A percentile compares a stretch with the other conserved stretches of the same genome.
phyloP scores from a whole-genome alignment of 2,329 filamentous ascomycete genomes.

The Hypomyces rosellus region DNA sequence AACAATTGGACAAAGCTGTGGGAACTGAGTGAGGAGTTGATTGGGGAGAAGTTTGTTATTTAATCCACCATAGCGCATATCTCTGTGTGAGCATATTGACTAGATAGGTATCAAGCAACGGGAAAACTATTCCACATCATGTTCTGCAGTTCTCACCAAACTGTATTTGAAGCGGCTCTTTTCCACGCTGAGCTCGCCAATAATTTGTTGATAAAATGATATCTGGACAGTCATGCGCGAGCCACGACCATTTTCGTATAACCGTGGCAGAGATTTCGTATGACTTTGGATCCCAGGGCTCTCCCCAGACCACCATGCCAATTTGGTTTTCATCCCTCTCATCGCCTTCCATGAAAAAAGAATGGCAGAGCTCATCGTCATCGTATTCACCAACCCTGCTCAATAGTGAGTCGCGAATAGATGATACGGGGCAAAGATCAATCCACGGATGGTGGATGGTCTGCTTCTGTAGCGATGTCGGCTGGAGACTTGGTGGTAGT shows the following conservation, averaged over 20 bases:
- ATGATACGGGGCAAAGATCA: slow-evolving; percentile 11
- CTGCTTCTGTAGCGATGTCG: slow-evolving; percentile 10
- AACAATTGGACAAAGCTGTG: slow-evolving; percentile 33
- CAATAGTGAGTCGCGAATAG: slow-evolving; percentile 6
- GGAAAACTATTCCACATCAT: too few relatives aligned
- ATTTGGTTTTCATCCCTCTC: slow-evolving; percentile 5
- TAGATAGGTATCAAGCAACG: too few relatives aligned
- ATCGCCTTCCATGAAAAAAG: slow-evolving; percentile 5
- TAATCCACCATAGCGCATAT: too few relatives aligned
- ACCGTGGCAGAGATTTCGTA: slow-evolving; percentile 43
- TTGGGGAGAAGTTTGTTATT: slow-evolving; percentile 1
- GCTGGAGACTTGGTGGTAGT: slow-evolving; percentile 10
- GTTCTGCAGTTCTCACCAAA: too few relatives aligned
- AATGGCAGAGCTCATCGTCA: slow-evolving; percentile 14
- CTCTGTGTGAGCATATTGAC: too few relatives aligned
- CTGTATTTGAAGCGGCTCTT: neutral
- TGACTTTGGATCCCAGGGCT: slow-evolving; percentile 34
- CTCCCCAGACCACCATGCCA: slow-evolving; percentile 40
- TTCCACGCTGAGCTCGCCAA: slow-evolving; percentile 2
- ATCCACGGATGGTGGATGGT: slow-evolving; percentile 13
- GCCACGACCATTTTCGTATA: slow-evolving; percentile 35
- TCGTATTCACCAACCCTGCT: slow-evolving; percentile 3
- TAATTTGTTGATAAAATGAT: slow-evolving; percentile 4
- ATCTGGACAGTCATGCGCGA: slow-evolving; percentile 22
- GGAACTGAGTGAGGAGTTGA: slow-evolving; percentile 25